Base-by-base conservation (phyloP, 495 filamentous ascomycete species). In the Trichoderma erinaceum region DNA sequence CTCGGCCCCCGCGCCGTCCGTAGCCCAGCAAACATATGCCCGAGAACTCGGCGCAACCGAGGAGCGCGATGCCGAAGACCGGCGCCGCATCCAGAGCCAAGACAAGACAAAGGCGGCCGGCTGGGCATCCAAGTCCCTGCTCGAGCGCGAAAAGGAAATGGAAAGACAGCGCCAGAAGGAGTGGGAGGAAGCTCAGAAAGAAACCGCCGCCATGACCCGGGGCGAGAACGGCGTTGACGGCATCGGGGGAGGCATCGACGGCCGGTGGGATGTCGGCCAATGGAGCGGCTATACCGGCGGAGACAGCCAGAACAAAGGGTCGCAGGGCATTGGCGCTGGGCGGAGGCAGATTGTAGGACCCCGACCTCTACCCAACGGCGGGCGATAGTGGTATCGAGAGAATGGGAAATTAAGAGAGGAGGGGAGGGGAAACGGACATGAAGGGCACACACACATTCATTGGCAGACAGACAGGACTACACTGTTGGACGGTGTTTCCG, bases 111-210 rank as follows among this genome's bases (percentile, higher is more conserved):
- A 87, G 69, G 88, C 90, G 4, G 88, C 85, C 64, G 89, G 89
- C 0, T 91, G 89, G 88, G 89, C 90, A 1, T 84, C 84, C 66
- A 93, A 92, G 77, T 91, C 90, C 4, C 83, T 99, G 7, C 83
- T 98, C 1, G 93, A 97, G 78, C 88, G 93, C 25, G 95, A 99
- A 75, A 97, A 97, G 91, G 95, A 99, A 77, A 85, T 90, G 70
- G 95, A 99, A 78, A 85, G 96, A 13, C 91, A 96, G 75, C 84
- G 94, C 48, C 95, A 99, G 79, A 83, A 86, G 65, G 95, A 99
- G 72, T 99, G 95, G 95, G 95, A 98, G 72, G 90, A 94, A 67
- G 84, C 85, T n/a, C 95, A 97, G 78, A 85, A 89, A 68, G 88
- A 88, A 70, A 89, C 87, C 2, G 81, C 85, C 64, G 81, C 82